Base-by-base conservation (phyloP, 352 stramenopile genomes). In the Phytophthora palmivora region DNA sequence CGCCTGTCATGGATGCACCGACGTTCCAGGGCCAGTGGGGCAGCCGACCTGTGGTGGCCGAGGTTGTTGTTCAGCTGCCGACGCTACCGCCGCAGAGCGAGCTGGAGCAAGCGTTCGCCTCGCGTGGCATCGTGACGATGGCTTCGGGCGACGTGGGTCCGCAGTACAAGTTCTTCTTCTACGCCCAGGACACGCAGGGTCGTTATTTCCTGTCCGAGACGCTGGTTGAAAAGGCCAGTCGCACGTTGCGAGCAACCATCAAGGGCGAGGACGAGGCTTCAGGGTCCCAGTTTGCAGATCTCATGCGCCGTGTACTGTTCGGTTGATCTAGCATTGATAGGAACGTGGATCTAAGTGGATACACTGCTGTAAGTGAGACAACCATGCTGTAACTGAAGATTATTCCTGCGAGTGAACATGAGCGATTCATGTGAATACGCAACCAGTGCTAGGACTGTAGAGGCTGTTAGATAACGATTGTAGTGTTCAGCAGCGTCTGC, bases 121-220 rank as follows among this genome's bases (percentile, higher is more conserved):
- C 67, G 7, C 65, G 61, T 5, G 75, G 69, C 43, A 84, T 94
- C 47, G 70, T 92, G 56, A 94, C 85, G 26, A 94, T 94, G 82
- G 82, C 85, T 11, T 91, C 85, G 22, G 82, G 85, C 10, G 85
- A 94, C 57, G 83, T 94, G 14, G 85, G 85, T 3, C 71, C 78
- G 36, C 85, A 94, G 70, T 88, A 84, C 75, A 94, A 94, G 63
- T 94, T 94, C 49, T 94, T 94, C 68, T 94, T 92, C 58, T 92
- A 91, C 64, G 82, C 82, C 24, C 85, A 94, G 63, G 82, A 92
- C 63, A 69, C 66, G 12, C 71, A 82, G 26, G 79, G 80, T 9
- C 59, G 70, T 8, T 86, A 82, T 43, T 94, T 87, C 54, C 56
- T 94, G 46, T 76, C 84, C 22, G 85, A 94, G 62, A 89, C 82